These are phyloP conservation scores for Sugiyamaella floridensis DNA, from an alignment of 805 yeast genomes.

Conservation along the genomic window DNA sequence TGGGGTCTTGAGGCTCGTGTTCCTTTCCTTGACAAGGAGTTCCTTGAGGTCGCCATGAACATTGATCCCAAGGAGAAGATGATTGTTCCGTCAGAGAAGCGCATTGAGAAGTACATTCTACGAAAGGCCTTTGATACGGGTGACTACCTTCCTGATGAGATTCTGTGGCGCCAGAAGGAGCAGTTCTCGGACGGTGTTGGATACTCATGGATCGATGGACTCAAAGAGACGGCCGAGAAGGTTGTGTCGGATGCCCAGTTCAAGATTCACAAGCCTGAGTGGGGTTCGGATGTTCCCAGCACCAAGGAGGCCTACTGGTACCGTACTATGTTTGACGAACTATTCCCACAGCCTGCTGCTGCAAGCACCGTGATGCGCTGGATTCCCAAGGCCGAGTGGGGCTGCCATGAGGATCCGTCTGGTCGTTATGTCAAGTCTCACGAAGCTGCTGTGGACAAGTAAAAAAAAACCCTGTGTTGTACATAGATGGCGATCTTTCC, in stretches of 20 bases:
- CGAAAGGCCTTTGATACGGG: constrained; percentile 96
- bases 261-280: constrained; percentile 83
- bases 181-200: constrained; percentile 99
- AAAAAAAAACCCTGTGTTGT: neutral
- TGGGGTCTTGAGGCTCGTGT: constrained; percentile 99
- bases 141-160: constrained; percentile 92
- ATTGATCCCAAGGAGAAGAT: constrained; percentile 89
- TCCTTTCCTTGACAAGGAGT: constrained; percentile 93
- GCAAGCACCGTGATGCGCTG: constrained; percentile 98
- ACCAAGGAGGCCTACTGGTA: constrained; percentile 99
- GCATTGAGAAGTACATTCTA: constrained; percentile 89
- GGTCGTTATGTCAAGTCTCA: constrained; percentile 95
- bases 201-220: constrained; percentile 97
- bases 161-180: constrained; percentile 99
- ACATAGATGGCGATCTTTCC: neutral
- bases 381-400: constrained; percentile 99
- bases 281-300: constrained; percentile 93
- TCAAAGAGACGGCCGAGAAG: constrained; percentile 90
- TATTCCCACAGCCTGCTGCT: constrained; percentile 86
- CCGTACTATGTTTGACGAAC: constrained; percentile 90
- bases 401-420: constrained; percentile 97
- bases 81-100: constrained; percentile 54
- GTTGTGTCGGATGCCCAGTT: constrained; percentile 84
- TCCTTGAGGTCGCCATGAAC: constrained; percentile 89
- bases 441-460: constrained; percentile 19